phyloP scores from a whole-genome alignment of 2,329 filamentous ascomycete genomes.

The Penicillium sp. region DNA sequence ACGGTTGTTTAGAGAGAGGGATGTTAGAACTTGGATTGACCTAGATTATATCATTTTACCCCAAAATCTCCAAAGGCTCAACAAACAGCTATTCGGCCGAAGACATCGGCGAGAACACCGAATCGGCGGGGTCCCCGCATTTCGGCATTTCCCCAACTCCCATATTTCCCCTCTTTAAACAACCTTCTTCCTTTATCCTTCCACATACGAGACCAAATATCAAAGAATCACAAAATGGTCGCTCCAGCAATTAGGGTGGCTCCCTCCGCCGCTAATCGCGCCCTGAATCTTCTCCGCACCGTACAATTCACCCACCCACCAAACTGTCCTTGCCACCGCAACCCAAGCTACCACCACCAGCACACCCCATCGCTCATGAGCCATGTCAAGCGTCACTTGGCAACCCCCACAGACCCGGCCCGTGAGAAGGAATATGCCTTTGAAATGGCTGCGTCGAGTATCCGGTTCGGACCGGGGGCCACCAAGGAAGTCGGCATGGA shows the following conservation, averaged over 20 bases:
- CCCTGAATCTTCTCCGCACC: slow-evolving; percentile 67
- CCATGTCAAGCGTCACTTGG: slow-evolving; percentile 59
- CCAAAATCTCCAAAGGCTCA: neutral
- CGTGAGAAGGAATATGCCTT: slow-evolving; percentile 94
- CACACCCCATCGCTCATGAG: slow-evolving; percentile 45
- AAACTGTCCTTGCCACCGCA: slow-evolving; percentile 86
- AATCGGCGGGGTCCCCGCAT: slow-evolving; percentile 16
- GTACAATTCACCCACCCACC: slow-evolving; percentile 87
- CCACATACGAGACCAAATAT: neutral
- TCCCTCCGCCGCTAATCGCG: slow-evolving; percentile 45
- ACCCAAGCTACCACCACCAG: slow-evolving; percentile 74
- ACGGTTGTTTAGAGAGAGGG: no score
- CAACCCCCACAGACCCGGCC: slow-evolving; percentile 68
- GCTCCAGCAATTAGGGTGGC: slow-evolving; percentile 43
- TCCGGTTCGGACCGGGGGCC: slow-evolving; percentile 86
- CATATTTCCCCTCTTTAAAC: slow-evolving; percentile 8
- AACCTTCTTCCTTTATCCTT: slow-evolving; percentile 2
- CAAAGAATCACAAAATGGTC: slow-evolving; percentile 27
- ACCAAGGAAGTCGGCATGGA: slow-evolving; percentile 99
- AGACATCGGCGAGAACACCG: slow-evolving; percentile 24
- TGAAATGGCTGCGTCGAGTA: slow-evolving; percentile 94
- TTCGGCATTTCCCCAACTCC: slow-evolving; percentile 21
- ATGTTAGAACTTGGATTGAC: no score
- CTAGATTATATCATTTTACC: neutral
- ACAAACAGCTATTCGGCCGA: neutral